Percentiles rank a stretch among this genome's conserved stretches.
Evolutionary conservation across 2,329 filamentous ascomycete genomes (phyloP).

Genomic region (Geosmithia morbida): DNA sequence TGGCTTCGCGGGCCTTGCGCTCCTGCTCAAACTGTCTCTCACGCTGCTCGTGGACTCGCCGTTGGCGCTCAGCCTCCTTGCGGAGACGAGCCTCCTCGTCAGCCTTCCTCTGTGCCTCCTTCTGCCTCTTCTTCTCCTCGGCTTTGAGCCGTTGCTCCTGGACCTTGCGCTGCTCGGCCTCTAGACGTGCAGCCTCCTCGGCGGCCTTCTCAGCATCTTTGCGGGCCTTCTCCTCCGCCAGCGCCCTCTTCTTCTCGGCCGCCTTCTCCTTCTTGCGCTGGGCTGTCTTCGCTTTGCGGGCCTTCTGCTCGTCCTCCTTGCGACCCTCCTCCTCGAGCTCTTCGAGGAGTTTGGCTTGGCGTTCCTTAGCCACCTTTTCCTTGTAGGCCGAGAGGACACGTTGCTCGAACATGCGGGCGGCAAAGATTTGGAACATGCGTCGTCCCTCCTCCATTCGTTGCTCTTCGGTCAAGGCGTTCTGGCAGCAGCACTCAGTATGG

Average conservation of each 20-base stretch:
- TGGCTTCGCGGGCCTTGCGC: conserved; percentile 51
- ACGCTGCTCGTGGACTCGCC: conserved; percentile 67
- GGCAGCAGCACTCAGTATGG: conserved; percentile 29
- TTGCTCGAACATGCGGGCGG: conserved; percentile 98
- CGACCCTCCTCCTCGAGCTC: conserved; percentile 79
- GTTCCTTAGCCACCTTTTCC: conserved; percentile 89
- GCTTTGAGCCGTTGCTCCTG: conserved; percentile 71
- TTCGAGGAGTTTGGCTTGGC: conserved; percentile 78
- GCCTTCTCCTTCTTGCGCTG: conserved; percentile 94
- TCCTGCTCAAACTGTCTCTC: conserved; percentile 77
- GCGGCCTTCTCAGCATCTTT: conserved; percentile 81
- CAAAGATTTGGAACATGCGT: conserved; percentile 99
- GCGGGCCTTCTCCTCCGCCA: conserved; percentile 81
- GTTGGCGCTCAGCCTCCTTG: conserved; percentile 75
- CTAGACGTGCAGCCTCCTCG: conserved; percentile 65
- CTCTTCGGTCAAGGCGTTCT: conserved; percentile 96
- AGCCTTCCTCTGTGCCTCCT: conserved; percentile 77
- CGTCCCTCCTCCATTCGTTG: conserved; percentile 98
- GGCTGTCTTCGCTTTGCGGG: conserved; percentile 86
- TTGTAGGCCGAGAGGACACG: conserved; percentile 92
- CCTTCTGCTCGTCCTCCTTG: conserved; percentile 64
- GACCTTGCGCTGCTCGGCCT: conserved; percentile 60
- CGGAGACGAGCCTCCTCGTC: conserved; percentile 76
- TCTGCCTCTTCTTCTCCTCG: conserved; percentile 85
- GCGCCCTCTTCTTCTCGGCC: conserved; percentile 70